These are phyloP conservation scores for Syzygium malaccense DNA, from an alignment of 441 rosid genomes.

Conservation along the genomic window DNA sequence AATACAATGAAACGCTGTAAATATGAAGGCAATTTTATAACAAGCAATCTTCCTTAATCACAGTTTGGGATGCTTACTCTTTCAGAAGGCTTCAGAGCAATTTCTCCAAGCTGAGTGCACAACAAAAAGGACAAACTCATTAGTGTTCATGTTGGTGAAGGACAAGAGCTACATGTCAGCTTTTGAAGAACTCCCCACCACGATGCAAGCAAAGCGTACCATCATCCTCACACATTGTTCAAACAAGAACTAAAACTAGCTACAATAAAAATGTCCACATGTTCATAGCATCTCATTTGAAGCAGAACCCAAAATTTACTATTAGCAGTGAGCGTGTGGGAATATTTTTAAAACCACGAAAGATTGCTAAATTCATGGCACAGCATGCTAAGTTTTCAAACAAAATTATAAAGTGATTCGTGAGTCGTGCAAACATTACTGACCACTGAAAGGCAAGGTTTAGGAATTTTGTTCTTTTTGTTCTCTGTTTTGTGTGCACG, in stretches of 20 bases:
- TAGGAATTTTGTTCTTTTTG: not conserved
- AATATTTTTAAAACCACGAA: not conserved
- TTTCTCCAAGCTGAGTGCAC: conserved; percentile 41
- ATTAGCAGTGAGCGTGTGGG: not conserved
- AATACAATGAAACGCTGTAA: not conserved
- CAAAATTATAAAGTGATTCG: not conserved
- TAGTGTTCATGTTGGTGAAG: not conserved
- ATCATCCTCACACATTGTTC: not conserved
- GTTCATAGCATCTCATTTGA: not conserved
- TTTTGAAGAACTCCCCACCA: not conserved
- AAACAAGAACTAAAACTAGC: not conserved
- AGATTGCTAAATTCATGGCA: not conserved
- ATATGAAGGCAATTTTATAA: not conserved
- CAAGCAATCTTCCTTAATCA: not conserved
- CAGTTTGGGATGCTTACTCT: conserved; percentile 27
- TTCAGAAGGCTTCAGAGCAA: conserved; percentile 18
- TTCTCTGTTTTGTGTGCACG: not conserved
- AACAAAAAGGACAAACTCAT: conserved; percentile 5
- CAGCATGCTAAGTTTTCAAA: not conserved
- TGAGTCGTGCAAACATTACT: not conserved
- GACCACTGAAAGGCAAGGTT: not conserved
- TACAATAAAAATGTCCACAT: not conserved
- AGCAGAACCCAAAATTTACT: not conserved
- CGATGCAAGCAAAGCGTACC: not conserved
- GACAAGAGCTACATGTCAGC: not conserved